These are phyloP conservation scores for Aleurites moluccanus DNA, from an alignment of 441 rosid genomes.

Conservation along the genomic window DNA sequence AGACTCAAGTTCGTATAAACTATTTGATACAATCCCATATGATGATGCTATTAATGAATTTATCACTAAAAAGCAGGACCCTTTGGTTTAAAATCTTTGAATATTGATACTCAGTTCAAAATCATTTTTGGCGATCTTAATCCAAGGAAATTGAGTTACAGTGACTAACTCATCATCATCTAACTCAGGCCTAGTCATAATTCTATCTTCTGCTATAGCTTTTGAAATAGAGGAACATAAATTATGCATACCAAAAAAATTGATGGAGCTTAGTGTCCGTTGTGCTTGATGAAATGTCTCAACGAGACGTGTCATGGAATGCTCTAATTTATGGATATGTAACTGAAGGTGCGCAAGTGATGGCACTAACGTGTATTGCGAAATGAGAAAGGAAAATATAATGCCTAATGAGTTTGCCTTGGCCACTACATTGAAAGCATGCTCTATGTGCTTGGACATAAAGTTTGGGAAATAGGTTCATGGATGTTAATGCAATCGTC, in stretches of 20 bases:
- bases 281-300: slow-evolving; percentile 60
- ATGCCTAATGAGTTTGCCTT: slow-evolving; percentile 58
- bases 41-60: slow-evolving; percentile 1
- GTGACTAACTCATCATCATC: slow-evolving; percentile 43
- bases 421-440: slow-evolving; percentile 63
- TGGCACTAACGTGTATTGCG: slow-evolving; percentile 47
- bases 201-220: not conserved
- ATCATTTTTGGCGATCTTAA: slow-evolving; percentile 46
- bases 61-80: not conserved
- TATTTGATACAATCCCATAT: slow-evolving; percentile 46
- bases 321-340: slow-evolving; percentile 67
- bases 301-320: slow-evolving; percentile 77
- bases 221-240: slow-evolving; percentile 17
- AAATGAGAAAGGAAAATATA: slow-evolving; percentile 49
- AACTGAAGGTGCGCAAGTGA: slow-evolving; percentile 38
- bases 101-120: slow-evolving; percentile 12
- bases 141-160: slow-evolving; percentile 62
- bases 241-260: slow-evolving; percentile 45
- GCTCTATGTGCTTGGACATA: slow-evolving; percentile 48
- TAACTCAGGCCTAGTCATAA: slow-evolving; percentile 24
- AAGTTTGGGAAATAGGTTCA: slow-evolving; percentile 70
- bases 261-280: slow-evolving; percentile 41
- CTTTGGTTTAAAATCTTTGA: slow-evolving; percentile 5
- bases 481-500: too few relatives aligned
- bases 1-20: slow-evolving; percentile 66